phyloP scores from a whole-genome alignment of 2,329 filamentous ascomycete genomes.

The Sphaerulina populicola region DNA sequence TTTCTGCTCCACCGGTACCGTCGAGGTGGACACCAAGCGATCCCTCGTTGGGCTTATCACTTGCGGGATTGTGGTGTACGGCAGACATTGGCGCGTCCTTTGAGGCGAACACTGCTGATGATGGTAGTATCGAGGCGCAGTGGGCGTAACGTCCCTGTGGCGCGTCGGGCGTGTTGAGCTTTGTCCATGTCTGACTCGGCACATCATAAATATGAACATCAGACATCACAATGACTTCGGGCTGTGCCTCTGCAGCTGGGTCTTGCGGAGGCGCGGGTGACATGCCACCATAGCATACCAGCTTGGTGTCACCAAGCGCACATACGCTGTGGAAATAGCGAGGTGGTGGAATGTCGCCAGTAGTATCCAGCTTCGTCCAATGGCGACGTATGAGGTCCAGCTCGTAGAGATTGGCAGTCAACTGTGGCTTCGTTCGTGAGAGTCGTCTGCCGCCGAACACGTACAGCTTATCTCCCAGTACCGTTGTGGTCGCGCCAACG shows the following conservation, averaged over 20 bases:
- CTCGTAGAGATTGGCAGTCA: slow-evolving; percentile 89
- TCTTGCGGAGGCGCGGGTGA: slow-evolving; percentile 57
- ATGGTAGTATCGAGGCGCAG: slow-evolving; percentile 85
- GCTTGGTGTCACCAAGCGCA: slow-evolving; percentile 82
- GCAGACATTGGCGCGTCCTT: slow-evolving; percentile 75
- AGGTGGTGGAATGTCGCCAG: slow-evolving; percentile 77
- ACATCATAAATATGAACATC: slow-evolving; percentile 96
- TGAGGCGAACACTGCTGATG: slow-evolving; percentile 78
- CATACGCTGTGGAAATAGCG: slow-evolving; percentile 98
- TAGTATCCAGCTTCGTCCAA: slow-evolving; percentile 82
- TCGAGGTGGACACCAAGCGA: slow-evolving; percentile 82
- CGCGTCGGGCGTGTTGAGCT: slow-evolving; percentile 61
- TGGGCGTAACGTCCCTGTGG: slow-evolving; percentile 95
- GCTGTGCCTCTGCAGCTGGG: slow-evolving; percentile 57
- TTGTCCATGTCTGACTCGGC: slow-evolving; percentile 72
- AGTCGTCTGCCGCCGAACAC: slow-evolving; percentile 89
- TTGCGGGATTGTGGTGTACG: slow-evolving; percentile 79
- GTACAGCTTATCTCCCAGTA: slow-evolving; percentile 90
- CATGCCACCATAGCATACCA: slow-evolving; percentile 98
- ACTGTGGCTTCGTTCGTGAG: slow-evolving; percentile 70
- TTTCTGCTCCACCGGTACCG: slow-evolving; percentile 84
- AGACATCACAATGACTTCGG: slow-evolving; percentile 80
- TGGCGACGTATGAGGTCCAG: slow-evolving; percentile 83
- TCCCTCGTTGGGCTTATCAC: slow-evolving; percentile 76
- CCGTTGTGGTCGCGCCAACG: slow-evolving; percentile 90